A percentile compares a stretch with the other conserved stretches of the same genome.
Evolutionary conservation across 257 asterid genomes (phyloP).

Genomic region (Fraxinus anomala): DNA sequence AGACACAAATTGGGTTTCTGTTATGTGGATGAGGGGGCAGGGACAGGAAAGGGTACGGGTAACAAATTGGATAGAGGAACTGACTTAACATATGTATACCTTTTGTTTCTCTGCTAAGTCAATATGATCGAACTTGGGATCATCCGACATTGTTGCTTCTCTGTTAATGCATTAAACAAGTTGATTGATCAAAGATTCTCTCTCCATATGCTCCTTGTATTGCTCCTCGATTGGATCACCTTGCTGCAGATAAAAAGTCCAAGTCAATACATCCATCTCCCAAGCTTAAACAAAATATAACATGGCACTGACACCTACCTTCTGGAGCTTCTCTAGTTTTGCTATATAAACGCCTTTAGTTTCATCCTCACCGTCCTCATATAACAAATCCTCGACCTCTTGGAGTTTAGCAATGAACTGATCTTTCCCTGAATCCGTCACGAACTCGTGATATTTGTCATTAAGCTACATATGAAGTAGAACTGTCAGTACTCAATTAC

Average conservation of each 20-base stretch:
- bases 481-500: no score
- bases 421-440: conserved; percentile 68
- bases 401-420: conserved; percentile 68
- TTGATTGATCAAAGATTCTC: conserved; percentile 73
- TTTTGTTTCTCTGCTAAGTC: conserved; percentile 71
- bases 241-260: conserved; percentile 50
- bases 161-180: conserved; percentile 59
- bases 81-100: conserved; percentile 36
- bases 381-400: conserved; percentile 84
- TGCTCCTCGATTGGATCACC: conserved; percentile 90
- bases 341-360: conserved; percentile 43
- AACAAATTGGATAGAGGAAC: background rate
- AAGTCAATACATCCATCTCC: no score
- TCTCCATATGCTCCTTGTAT: conserved; percentile 67
- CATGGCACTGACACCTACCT: conserved; percentile 27
- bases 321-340: conserved; percentile 29
- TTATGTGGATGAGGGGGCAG: no score
- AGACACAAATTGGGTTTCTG: background rate
- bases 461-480: background rate
- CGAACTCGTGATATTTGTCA: conserved; percentile 30
- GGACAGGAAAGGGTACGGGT: background rate
- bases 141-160: conserved; percentile 72
- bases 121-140: conserved; percentile 79
- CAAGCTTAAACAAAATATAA: background rate
- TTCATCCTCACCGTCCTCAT: conserved; percentile 96